These are phyloP conservation scores for Globisporangium recalcitrans DNA, from an alignment of 352 stramenopile species.

Conservation along the genomic window DNA sequence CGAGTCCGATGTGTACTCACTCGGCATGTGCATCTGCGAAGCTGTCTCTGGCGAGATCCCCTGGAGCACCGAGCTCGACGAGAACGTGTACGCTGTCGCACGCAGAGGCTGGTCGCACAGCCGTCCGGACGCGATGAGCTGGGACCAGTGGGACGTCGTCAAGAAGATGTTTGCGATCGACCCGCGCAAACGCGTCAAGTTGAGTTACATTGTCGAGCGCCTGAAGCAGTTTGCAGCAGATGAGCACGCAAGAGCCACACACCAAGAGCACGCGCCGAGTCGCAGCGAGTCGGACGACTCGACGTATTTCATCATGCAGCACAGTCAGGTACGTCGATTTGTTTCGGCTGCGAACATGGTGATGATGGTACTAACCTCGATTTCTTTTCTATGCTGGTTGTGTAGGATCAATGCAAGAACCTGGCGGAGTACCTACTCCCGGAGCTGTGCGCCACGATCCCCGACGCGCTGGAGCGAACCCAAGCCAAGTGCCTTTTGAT, in stretches of 20 bases:
- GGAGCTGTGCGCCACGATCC: conserved; percentile 4
- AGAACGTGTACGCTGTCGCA: background rate
- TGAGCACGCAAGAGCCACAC: background rate
- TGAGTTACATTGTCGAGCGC: conserved; percentile 7
- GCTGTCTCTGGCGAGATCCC: conserved; percentile 23
- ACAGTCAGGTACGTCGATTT: background rate
- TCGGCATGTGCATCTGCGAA: conserved; percentile 33
- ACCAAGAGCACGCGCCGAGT: background rate
- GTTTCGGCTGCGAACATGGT: background rate
- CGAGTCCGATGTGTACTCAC: conserved; percentile 27
- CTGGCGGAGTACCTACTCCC: conserved; percentile 10
- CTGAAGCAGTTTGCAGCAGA: conserved; percentile 9
- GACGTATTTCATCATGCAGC: background rate
- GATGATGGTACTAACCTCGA: too few relatives aligned
- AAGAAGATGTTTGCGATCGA: conserved; percentile 8
- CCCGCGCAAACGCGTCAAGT: conserved; percentile 9
- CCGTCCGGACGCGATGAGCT: background rate
- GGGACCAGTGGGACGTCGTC: conserved; percentile 8
- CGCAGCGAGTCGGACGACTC: background rate
- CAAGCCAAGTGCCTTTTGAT: conserved; percentile 1
- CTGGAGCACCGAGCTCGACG: conserved; percentile 10
- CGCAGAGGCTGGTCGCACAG: background rate
- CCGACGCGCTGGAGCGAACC: conserved; percentile 1
- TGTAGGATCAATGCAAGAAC: background rate
- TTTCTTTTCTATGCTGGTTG: too few relatives aligned